These are phyloP conservation scores for Aspergillus cejpii DNA, from an alignment of 2,329 filamentous ascomycete species.

Conservation along the genomic window DNA sequence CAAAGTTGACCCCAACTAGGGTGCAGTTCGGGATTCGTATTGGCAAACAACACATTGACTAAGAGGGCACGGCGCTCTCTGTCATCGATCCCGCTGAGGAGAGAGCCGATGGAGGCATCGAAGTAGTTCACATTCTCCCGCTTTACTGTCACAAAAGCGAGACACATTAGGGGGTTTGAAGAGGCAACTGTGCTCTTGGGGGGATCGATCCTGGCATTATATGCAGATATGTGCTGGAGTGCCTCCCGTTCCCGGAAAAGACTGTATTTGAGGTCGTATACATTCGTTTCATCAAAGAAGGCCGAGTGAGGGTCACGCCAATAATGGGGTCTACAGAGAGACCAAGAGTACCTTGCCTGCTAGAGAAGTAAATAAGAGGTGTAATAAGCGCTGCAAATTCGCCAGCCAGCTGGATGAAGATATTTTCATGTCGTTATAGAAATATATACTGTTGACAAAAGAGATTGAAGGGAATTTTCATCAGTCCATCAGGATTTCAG, in stretches of 20 bases:
- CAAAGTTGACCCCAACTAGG: slow-evolving; percentile 23
- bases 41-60: slow-evolving; percentile 20
- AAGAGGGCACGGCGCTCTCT: slow-evolving; percentile 19
- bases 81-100: slow-evolving; percentile 18
- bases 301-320: slow-evolving; percentile 27
- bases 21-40: slow-evolving; percentile 21
- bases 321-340: slow-evolving; percentile 13
- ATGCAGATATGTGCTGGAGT: slow-evolving; percentile 15
- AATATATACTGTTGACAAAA: too few species aligned
- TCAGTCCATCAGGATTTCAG: too few species aligned
- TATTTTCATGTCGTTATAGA: too few species aligned
- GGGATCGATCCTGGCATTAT: slow-evolving; percentile 15
- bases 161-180: slow-evolving; percentile 15
- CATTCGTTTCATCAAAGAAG: slow-evolving; percentile 21
- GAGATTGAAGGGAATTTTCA: too few species aligned
- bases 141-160: slow-evolving; percentile 21
- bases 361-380: too few species aligned
- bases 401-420: too few species aligned
- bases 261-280: slow-evolving; percentile 25
- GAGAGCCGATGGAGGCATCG: slow-evolving; percentile 21
- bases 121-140: slow-evolving; percentile 22
- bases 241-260: slow-evolving; percentile 21
- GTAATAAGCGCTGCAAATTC: too few species aligned
- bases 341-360: slow-evolving; percentile 1
- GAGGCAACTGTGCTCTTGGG: slow-evolving; percentile 2